Conservation (phyloP, 1,284 basidiomycete species). For the Microbotryum saponariae region DNA sequence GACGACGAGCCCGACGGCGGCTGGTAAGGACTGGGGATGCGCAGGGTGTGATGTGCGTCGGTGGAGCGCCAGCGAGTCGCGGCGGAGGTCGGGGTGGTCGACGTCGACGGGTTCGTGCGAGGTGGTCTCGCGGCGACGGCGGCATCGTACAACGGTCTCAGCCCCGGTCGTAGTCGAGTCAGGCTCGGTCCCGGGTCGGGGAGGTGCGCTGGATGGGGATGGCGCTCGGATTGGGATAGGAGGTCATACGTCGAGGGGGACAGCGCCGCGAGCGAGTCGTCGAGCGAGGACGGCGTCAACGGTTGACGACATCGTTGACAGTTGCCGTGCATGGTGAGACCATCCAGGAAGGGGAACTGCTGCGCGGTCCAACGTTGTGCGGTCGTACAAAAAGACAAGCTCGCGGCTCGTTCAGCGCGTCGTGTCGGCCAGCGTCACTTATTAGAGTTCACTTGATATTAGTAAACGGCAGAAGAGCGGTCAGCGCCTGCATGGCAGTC, state of each 20-base stretch:
- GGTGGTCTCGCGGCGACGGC: conserved; percentile 40
- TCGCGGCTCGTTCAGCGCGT: too few species aligned
- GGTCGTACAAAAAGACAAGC: too few species aligned
- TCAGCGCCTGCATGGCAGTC: too few species aligned
- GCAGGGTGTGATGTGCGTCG: neutral
- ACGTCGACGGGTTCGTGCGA: conserved; percentile 42
- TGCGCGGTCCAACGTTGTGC: neutral
- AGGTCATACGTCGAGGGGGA: conserved; percentile 78
- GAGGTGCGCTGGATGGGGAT: conserved; percentile 50
- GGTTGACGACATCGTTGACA: conserved; percentile 31
- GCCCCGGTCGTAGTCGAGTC: conserved; percentile 51
- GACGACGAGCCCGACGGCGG: too few species aligned
- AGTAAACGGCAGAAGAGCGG: too few species aligned
- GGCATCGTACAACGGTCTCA: conserved; percentile 36
- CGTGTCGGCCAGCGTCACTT: too few species aligned
- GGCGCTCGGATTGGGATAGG: conserved; percentile 51
- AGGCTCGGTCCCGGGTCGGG: conserved; percentile 50
- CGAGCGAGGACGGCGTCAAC: conserved; percentile 47
- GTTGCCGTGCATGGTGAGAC: neutral
- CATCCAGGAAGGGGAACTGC: neutral
- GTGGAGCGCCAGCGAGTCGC: neutral
- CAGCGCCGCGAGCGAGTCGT: conserved; percentile 72
- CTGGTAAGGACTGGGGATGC: too few species aligned
- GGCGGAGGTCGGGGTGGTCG: conserved; percentile 45
- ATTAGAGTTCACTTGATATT: too few species aligned